phyloP scores from a whole-genome alignment of 129 eudicot genomes.

The Dittrichia graveolens region DNA sequence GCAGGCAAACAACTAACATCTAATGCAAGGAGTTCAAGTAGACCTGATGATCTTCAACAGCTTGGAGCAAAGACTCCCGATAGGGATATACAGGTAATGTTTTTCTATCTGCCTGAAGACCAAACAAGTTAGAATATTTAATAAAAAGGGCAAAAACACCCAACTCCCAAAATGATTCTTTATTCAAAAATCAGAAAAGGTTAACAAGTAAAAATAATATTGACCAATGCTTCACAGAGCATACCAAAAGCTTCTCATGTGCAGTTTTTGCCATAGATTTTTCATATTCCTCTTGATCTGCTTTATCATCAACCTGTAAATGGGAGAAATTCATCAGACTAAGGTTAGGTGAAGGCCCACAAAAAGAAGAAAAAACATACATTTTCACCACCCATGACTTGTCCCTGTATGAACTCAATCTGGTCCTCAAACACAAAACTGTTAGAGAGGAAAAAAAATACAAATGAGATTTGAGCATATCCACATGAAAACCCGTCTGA shows the following conservation, averaged over 20 bases:
- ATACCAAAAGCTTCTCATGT: slow-evolving; percentile 84
- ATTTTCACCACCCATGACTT: slow-evolving; percentile 83
- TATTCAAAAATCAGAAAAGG: slow-evolving; percentile 1
- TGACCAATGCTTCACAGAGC: slow-evolving; percentile 18
- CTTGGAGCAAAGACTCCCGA: slow-evolving; percentile 80
- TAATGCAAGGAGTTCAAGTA: slow-evolving; percentile 18
- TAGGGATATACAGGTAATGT: slow-evolving; percentile 84
- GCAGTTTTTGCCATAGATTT: slow-evolving; percentile 67
- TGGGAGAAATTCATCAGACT: slow-evolving; percentile 10
- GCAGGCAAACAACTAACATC: background rate
- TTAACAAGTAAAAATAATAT: slow-evolving; percentile 7
- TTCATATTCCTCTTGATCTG: slow-evolving; percentile 50
- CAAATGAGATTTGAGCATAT: slow-evolving; percentile 7
- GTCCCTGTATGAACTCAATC: slow-evolving; percentile 81
- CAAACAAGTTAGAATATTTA: slow-evolving; percentile 8
- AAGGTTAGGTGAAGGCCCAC: background rate
- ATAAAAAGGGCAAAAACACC: no score
- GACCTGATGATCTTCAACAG: slow-evolving; percentile 87
- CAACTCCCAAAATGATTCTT: background rate
- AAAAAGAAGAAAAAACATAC: slow-evolving; percentile 35
- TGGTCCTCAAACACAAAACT: slow-evolving; percentile 97
- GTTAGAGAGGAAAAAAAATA: slow-evolving; percentile 6
- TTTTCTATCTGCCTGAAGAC: slow-evolving; percentile 76
- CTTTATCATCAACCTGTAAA: slow-evolving; percentile 64
- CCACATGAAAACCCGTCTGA: no score